Percentiles rank a stretch among this genome's conserved stretches.
phyloP scores from a whole-genome alignment of 2,329 filamentous ascomycete species.

The Aspergillus sp. region DNA sequence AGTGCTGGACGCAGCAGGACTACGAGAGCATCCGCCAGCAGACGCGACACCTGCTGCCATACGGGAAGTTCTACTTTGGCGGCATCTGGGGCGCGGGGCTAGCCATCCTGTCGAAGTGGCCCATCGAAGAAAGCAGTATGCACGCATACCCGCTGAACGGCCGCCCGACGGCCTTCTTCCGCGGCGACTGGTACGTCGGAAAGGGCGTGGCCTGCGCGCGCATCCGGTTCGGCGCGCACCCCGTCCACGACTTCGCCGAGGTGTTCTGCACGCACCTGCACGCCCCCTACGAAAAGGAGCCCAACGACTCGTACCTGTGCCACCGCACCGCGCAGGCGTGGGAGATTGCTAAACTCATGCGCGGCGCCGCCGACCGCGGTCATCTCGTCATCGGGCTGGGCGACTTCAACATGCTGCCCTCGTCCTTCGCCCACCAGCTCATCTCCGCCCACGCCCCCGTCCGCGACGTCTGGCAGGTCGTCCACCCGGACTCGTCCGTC shows the following conservation, averaged over 20 bases:
- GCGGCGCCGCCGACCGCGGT: constrained; percentile 73
- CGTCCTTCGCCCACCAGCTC: constrained; percentile 78
- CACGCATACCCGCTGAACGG: constrained; percentile 86
- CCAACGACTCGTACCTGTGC: constrained; percentile 80
- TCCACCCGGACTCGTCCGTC: constrained; percentile 80
- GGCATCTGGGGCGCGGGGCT: constrained; percentile 88
- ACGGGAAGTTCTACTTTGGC: constrained; percentile 89
- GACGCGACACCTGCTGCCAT: constrained; percentile 72
- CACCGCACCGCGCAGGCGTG: constrained; percentile 91
- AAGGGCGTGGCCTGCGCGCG: constrained; percentile 86
- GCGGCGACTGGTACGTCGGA: constrained; percentile 94
- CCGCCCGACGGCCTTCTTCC: constrained; percentile 85
- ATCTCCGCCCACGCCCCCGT: constrained; percentile 76
- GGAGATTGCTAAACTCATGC: constrained; percentile 88
- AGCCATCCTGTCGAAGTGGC: constrained; percentile 86
- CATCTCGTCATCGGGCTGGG: constrained; percentile 83
- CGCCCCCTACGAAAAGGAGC: constrained; percentile 78
- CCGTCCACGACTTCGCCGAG: constrained; percentile 67
- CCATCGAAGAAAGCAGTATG: constrained; percentile 87
- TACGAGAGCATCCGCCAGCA: constrained; percentile 73
- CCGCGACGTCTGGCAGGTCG: constrained; percentile 76
- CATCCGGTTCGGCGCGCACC: constrained; percentile 65
- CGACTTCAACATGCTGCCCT: constrained; percentile 95
- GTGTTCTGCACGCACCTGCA: constrained; percentile 94
- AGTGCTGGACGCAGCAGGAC: constrained; percentile 88